A percentile compares a stretch with the other conserved stretches of the same genome.
Evolutionary conservation across 1,284 basidiomycete species (phyloP).

Genomic region (Rhodofomes roseus): DNA sequence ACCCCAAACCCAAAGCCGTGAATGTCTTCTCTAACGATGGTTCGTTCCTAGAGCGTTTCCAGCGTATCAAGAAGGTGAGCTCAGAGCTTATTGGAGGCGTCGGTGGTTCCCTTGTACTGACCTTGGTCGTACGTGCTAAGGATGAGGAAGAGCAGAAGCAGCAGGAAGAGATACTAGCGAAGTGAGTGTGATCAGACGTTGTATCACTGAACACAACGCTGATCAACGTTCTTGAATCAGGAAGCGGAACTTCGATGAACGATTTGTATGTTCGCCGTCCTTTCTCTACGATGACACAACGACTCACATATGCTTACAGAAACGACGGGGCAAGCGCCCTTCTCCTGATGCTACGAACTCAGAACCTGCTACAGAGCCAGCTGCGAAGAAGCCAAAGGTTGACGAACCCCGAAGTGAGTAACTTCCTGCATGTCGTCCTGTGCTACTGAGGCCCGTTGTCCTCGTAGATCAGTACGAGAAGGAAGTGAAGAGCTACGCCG

Average conservation of each 20-base stretch:
- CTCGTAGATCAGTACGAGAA: conserved; percentile 32
- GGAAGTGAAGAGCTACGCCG: conserved; percentile 34
- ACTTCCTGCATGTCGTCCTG: too few species aligned
- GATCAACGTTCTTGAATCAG: conserved; percentile 29
- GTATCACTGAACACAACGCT: neutral
- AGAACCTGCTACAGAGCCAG: conserved; percentile 30
- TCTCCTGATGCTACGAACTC: conserved; percentile 35
- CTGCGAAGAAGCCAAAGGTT: conserved; percentile 38
- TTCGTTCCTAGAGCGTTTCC: conserved; percentile 55
- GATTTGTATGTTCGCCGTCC: conserved; percentile 48
- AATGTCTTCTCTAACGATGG: conserved; percentile 61
- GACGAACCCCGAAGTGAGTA: conserved; percentile 30
- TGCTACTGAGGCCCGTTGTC: neutral
- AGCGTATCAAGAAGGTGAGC: conserved; percentile 46
- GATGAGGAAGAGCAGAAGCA: conserved; percentile 59
- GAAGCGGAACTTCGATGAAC: conserved; percentile 54
- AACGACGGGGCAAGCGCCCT: conserved; percentile 58
- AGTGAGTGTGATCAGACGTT: conserved; percentile 28
- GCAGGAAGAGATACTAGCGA: conserved; percentile 44
- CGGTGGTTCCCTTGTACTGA: neutral
- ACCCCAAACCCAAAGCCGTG: conserved; percentile 39
- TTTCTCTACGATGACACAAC: neutral
- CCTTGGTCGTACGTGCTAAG: conserved; percentile 26
- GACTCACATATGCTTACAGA: conserved; percentile 33
- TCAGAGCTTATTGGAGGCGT: neutral